Conservation (phyloP, 2,329 filamentous ascomycete genomes). For the Aspergillus sojae region DNA sequence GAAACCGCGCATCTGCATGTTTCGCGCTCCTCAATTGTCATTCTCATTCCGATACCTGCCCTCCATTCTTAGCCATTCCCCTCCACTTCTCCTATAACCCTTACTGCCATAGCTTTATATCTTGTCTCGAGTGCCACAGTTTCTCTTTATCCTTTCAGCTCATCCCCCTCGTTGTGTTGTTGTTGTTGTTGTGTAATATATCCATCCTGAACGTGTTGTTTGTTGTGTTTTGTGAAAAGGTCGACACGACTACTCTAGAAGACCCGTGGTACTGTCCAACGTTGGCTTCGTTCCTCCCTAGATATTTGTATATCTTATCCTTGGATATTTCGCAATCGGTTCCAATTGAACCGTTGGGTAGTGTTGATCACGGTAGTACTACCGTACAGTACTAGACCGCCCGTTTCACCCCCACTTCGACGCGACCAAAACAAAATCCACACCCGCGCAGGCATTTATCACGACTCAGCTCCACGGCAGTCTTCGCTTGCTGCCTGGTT, state of each 20-base stretch:
- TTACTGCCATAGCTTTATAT: constrained; percentile 8
- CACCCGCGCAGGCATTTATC: constrained; percentile 5
- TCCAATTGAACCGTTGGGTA: not conserved
- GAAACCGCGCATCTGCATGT: not conserved
- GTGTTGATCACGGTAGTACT: constrained; percentile 8
- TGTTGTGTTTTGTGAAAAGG: not conserved
- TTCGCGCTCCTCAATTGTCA: constrained; percentile 1
- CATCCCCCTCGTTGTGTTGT: constrained; percentile 6
- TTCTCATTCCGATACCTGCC: constrained; percentile 1
- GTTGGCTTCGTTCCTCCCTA: not conserved
- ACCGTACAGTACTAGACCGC: constrained; percentile 18
- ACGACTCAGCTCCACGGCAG: not conserved
- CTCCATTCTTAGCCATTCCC: constrained; percentile 3
- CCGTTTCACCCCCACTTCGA: constrained; percentile 26
- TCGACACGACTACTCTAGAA: not conserved
- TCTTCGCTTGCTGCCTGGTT: constrained; percentile 4
- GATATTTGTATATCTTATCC: constrained; percentile 6
- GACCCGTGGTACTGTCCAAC: not conserved
- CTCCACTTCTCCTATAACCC: not conserved
- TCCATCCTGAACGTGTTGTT: not conserved
- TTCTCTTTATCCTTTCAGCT: not conserved
- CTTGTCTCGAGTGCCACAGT: not conserved
- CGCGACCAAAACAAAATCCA: constrained; percentile 25
- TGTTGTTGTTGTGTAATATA: constrained; percentile 3
- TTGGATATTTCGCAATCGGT: not conserved